Conservation (phyloP, 2,329 filamentous ascomycete species). For the Cryphonectria radicalis region DNA sequence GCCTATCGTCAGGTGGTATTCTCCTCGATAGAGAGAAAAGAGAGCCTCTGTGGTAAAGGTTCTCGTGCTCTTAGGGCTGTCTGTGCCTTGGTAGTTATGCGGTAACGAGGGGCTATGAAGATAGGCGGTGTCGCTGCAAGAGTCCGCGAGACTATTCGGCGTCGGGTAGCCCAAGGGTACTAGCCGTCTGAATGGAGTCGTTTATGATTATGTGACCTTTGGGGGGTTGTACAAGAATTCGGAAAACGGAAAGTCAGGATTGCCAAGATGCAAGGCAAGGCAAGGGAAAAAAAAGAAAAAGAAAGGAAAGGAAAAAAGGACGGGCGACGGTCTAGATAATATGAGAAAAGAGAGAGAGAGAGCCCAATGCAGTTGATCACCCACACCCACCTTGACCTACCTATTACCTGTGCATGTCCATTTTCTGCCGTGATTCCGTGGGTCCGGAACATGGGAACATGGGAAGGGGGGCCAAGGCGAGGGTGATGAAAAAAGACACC, state of each 20-base stretch:
- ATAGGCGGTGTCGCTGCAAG: not conserved
- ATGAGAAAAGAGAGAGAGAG: constrained; percentile 11
- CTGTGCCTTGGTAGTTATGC: not conserved
- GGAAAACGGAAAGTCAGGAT: not conserved
- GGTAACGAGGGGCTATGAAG: not conserved
- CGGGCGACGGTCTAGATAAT: constrained; percentile 27
- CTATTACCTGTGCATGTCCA: not conserved
- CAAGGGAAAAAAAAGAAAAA: constrained; percentile 8
- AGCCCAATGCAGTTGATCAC: not conserved
- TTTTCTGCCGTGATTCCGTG: constrained; percentile 1
- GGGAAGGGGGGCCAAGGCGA: not conserved
- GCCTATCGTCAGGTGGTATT: not conserved
- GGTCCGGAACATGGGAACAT: not conserved
- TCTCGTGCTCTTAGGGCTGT: not conserved
- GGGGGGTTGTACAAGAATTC: not conserved
- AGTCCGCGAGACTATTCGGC: not conserved
- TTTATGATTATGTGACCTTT: not conserved
- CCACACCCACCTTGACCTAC: constrained; percentile 21
- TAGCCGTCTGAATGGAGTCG: not conserved
- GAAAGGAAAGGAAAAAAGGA: constrained; percentile 5
- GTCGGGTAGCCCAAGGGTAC: not conserved
- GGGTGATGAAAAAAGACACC: not conserved
- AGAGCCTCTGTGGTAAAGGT: not conserved
- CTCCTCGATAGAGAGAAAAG: not conserved
- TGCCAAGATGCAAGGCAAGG: not conserved